Conservation (phyloP, 2,329 filamentous ascomycete species). For the Paraphoma sp. region DNA sequence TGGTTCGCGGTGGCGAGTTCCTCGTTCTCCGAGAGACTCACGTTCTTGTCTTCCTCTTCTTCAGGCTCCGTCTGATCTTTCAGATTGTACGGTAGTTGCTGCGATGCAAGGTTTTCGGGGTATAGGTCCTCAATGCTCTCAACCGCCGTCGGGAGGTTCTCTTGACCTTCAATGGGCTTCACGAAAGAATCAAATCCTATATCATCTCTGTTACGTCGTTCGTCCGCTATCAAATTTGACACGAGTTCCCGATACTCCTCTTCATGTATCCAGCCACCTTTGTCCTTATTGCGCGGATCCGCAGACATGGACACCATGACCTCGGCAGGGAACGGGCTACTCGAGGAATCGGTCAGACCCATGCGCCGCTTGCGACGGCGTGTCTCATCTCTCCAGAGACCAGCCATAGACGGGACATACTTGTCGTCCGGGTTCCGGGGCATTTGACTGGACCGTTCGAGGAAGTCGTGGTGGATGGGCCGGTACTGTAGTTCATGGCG, state of each 20-base stretch:
- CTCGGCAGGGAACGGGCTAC: slow-evolving; percentile 80
- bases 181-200: slow-evolving; percentile 72
- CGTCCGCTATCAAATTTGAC: slow-evolving; percentile 66
- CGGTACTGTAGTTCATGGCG: slow-evolving; percentile 76
- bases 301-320: slow-evolving; percentile 89
- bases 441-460: slow-evolving; percentile 72
- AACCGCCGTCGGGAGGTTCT: slow-evolving; percentile 74
- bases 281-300: slow-evolving; percentile 72
- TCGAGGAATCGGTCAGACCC: slow-evolving; percentile 67
- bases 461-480: slow-evolving; percentile 85
- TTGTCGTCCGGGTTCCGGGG: slow-evolving; percentile 68
- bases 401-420: slow-evolving; percentile 91
- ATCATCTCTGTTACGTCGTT: slow-evolving; percentile 59
- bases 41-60: not conserved
- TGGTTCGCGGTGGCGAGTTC: not conserved
- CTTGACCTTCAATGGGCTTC: slow-evolving; percentile 59
- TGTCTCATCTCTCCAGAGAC: slow-evolving; percentile 90
- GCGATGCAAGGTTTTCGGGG: slow-evolving; percentile 63
- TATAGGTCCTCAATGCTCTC: slow-evolving; percentile 90
- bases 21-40: not conserved
- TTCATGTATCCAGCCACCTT: slow-evolving; percentile 93
- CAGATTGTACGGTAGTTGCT: slow-evolving; percentile 17
- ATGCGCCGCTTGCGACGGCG: slow-evolving; percentile 76
- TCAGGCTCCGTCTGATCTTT: not conserved
- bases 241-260: slow-evolving; percentile 77